These are phyloP conservation scores for Saxispiralis lemnorum DNA, from an alignment of 495 filamentous ascomycete species.

Conservation along the genomic window DNA sequence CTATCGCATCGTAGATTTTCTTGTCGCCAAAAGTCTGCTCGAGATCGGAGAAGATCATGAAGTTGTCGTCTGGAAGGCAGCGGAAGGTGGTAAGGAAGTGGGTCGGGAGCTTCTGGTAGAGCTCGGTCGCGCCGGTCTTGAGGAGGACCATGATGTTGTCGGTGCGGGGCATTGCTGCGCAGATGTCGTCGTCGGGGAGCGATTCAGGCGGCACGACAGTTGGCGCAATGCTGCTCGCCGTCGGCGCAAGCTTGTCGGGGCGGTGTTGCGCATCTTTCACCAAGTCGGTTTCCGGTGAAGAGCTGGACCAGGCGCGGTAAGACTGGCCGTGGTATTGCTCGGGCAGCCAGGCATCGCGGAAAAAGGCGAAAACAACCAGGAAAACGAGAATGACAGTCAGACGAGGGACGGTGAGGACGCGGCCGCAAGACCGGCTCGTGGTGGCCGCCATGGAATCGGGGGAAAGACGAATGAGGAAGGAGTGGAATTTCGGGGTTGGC, in stretches of 20 bases:
- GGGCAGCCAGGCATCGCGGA: conserved; percentile 12
- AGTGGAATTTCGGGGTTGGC: no score
- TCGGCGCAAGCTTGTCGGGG: background rate
- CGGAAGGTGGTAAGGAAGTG: conserved; percentile 36
- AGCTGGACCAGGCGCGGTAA: background rate
- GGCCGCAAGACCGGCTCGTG: background rate
- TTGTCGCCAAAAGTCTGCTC: conserved; percentile 32
- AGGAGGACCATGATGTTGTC: conserved; percentile 21
- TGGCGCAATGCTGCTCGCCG: background rate
- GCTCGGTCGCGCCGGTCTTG: conserved; percentile 23
- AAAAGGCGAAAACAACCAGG: conserved; percentile 3
- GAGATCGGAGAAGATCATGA: conserved; percentile 39
- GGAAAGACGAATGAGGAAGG: background rate
- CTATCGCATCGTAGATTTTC: conserved; percentile 33
- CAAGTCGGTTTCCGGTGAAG: background rate
- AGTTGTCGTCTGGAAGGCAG: conserved; percentile 31
- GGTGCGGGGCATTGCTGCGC: conserved; percentile 10
- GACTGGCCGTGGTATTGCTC: background rate
- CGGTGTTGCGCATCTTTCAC: background rate
- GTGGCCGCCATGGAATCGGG: background rate
- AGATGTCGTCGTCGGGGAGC: background rate
- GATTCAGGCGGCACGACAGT: background rate
- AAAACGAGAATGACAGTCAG: conserved; percentile 3
- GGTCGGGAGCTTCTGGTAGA: conserved; percentile 20
- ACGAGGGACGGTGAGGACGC: conserved; percentile 3